Evolutionary conservation across 2,329 filamentous ascomycete species (phyloP), one percentile per base, ranked within the genome.

Genomic region (Botrytis pseudocinerea): DNA sequence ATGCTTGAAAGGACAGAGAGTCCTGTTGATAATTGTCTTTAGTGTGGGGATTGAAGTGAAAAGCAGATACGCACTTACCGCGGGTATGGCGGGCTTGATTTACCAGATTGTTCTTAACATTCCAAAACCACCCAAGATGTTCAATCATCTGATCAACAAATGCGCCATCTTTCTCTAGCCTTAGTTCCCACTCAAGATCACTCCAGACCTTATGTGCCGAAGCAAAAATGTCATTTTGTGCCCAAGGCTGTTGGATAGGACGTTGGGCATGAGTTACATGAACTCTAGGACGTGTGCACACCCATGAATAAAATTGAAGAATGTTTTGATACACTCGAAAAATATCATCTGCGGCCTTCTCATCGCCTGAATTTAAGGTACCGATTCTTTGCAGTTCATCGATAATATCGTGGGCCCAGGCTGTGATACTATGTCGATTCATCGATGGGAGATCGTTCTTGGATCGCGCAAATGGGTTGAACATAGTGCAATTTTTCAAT

Each of bases 111-210:
- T n/a, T 28, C 28, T 42, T 69, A 5, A 69, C 32, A 28, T 69
- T 59, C 65, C 65, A 69, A 59, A 69, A 40, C 65, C 48, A 69
- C 7, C 65, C 48, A 9, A 69, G 48, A 44, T 69, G 48, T 0
- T 69, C 48, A 42, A 69, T 25, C 48, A 69, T 44, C n/a, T 69
- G 38, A 2, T 69, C 65, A 14, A 69, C 25, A 8, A 57, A 69
- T 4, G 65, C 48, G 18, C 35, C 38, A 9, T 57, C 65, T 32
- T 44, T 44, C 12, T 69, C 65, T 2, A 4, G 18, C 28, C n/a
- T 22, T 44, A 69, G 32, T 32, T 69, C 65, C 48, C n/a, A 32
- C 40, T 69, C 48, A 69, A 69, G 65, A 57, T 69, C 35, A 10
- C 16, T 38, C 65, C 65, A 69, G 25, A 69, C 38, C 22, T 9